Percentiles rank a stretch among this genome's conserved stretches.
Conservation (phyloP, 257 asterid species). For the Solanum etuberosum region DNA sequence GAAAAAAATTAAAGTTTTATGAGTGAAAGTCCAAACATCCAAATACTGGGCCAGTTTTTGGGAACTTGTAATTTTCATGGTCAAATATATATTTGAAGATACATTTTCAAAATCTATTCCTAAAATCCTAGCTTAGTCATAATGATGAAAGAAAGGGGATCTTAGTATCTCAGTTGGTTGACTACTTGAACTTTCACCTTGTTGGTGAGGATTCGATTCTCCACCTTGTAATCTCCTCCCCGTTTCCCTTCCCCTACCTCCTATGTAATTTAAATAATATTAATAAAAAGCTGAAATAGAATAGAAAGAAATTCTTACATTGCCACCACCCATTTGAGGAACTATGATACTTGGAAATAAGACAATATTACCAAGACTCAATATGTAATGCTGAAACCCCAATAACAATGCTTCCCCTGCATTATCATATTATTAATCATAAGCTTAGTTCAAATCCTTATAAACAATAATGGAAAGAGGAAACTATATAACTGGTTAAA, state of each 20-base stretch:
- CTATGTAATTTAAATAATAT: background rate
- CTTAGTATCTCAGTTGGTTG: background rate
- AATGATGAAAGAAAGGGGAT: background rate
- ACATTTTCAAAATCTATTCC: background rate
- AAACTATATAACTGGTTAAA: background rate
- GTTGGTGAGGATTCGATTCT: background rate
- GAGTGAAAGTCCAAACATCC: background rate
- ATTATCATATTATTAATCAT: background rate
- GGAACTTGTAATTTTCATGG: background rate
- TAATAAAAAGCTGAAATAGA: background rate
- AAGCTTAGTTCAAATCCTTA: background rate
- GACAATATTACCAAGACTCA: conserved; percentile 54
- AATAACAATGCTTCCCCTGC: conserved; percentile 52
- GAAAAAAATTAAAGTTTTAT: background rate
- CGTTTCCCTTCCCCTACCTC: background rate
- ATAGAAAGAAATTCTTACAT: conserved; percentile 26
- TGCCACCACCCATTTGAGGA: conserved; percentile 72
- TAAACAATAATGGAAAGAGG: too few relatives aligned
- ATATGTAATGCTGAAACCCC: conserved; percentile 76
- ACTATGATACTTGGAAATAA: conserved; percentile 53
- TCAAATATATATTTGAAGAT: background rate
- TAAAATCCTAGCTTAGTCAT: background rate
- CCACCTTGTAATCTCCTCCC: background rate
- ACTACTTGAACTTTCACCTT: background rate
- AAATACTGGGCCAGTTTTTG: background rate